phyloP scores from a whole-genome alignment of 225 moss, liverwort and hornwort genomes.

The Sphagnum tenellum region DNA sequence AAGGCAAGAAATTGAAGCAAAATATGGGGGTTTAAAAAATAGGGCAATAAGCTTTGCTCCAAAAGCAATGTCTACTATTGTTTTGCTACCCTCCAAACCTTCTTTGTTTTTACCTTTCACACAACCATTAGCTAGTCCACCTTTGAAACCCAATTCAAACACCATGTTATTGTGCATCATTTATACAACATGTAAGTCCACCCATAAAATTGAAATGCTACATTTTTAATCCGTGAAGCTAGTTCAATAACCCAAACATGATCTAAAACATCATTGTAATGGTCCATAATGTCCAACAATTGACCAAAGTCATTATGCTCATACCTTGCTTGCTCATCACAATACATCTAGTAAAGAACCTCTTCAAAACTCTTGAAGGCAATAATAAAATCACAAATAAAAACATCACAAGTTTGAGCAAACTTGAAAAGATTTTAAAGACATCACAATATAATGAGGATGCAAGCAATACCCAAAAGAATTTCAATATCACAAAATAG shows the following conservation, averaged over 20 bases:
- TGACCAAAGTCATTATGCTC: background rate
- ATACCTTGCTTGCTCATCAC: background rate
- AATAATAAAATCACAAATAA: slow-evolving; percentile 1
- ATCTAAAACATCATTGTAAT: background rate
- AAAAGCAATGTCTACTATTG: too few relatives aligned
- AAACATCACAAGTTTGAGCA: slow-evolving; percentile 1
- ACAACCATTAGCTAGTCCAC: background rate
- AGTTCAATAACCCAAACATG: background rate
- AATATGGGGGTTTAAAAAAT: too few relatives aligned
- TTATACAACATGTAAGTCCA: background rate
- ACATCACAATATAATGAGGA: background rate
- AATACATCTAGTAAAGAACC: background rate
- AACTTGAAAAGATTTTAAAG: background rate
- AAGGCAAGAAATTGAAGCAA: too few relatives aligned
- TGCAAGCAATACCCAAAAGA: slow-evolving; percentile 1
- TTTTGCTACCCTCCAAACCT: too few relatives aligned
- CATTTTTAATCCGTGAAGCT: background rate
- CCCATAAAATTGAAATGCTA: background rate
- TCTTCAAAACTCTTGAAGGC: background rate
- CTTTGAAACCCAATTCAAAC: slow-evolving; percentile 1
- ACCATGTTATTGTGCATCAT: background rate
- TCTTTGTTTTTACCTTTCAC: background rate
- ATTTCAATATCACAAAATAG: background rate
- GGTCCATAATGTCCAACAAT: background rate
- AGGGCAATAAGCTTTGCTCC: too few relatives aligned